Evolutionary conservation across 257 asterid genomes (phyloP), one percentile per base, ranked within the genome.

Genomic region (Solanum virginianum): DNA sequence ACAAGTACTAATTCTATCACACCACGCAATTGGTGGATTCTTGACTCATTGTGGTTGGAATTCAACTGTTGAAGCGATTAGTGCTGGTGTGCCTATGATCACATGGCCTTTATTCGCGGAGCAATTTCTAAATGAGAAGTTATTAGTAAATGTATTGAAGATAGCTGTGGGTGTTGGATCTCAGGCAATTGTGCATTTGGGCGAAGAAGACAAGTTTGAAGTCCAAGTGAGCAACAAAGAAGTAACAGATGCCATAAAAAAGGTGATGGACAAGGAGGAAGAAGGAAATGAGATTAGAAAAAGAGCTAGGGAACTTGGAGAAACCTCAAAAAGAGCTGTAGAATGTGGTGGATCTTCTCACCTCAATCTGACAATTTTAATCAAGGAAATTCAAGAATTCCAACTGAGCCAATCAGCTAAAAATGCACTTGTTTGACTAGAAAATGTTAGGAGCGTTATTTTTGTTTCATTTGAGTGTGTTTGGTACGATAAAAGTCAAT

Each of bases 11-110:
- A 68, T 68, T 17, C 77, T 68, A 16, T 68, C 77, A 36, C 77
- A 68, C 49, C 77, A 8, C 4, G n/a, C 84, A 16, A 16, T 20
- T 4, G 84, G 57, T 6, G 57, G 84, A 5, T 81, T 81, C 72
- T 39, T 81, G 43, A 81, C 84, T n/a, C 84, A 81, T 49, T 81
- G 84, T 66, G 57, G 72, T 4, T 81, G 84, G 84, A 81, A 81
- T 57, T 81, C 72, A 10, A 36, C 72, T 3, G 20, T 81, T 63
- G 84, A 81, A 39, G 84, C 56, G 22, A 36, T 81, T 51, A n/a
- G 36, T 57, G 32, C 51, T 6, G 72, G 57, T 14, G 59, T 81
- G 36, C 84, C 74, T 10, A 59, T 81, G 72, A 47, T 81, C 41
- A 81, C 74, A 1, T 81, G 74, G 84, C 74, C 84, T 43, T n/a